Evolutionary conservation across 345 rosid species (phyloP).

Genomic region (Xanthoceras sorbifolium): DNA sequence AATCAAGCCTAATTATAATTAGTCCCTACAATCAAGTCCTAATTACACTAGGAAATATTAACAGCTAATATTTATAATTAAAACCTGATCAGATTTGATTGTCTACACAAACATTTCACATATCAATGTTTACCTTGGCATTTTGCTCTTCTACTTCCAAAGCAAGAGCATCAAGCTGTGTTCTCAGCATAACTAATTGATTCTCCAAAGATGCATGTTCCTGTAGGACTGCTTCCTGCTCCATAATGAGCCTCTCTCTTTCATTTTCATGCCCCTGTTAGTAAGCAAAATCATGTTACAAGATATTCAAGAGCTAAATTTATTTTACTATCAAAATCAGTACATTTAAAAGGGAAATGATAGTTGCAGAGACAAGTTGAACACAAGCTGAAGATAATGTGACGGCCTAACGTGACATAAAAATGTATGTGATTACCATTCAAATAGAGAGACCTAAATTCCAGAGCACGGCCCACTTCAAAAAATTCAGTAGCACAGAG

Average conservation of each 20-base stretch:
- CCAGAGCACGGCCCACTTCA: too few relatives aligned
- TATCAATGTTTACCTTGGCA: constrained; percentile 55
- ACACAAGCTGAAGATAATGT: neutral
- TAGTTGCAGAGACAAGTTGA: neutral
- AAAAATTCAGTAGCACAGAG: too few relatives aligned
- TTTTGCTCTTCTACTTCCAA: constrained; percentile 69
- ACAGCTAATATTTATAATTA: too few relatives aligned
- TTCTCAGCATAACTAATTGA: constrained; percentile 62
- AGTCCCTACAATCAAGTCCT: too few relatives aligned
- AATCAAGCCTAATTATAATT: too few relatives aligned
- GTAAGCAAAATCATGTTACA: constrained; percentile 24
- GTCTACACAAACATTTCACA: constrained; percentile 12
- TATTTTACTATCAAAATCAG: neutral
- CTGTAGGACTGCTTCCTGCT: constrained; percentile 71
- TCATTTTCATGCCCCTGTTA: constrained; percentile 72
- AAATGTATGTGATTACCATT: neutral
- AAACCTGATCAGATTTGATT: too few relatives aligned
- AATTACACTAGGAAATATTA: too few relatives aligned
- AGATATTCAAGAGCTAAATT: constrained; percentile 14
- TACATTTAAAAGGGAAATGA: neutral
- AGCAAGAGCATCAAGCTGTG: constrained; percentile 61
- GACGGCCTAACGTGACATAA: neutral
- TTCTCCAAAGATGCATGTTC: constrained; percentile 72
- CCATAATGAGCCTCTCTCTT: constrained; percentile 79
- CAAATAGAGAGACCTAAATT: neutral